Percentiles rank a stretch among this genome's conserved stretches.
phyloP scores from a whole-genome alignment of 441 rosid species.

The Oxalis stricta region DNA sequence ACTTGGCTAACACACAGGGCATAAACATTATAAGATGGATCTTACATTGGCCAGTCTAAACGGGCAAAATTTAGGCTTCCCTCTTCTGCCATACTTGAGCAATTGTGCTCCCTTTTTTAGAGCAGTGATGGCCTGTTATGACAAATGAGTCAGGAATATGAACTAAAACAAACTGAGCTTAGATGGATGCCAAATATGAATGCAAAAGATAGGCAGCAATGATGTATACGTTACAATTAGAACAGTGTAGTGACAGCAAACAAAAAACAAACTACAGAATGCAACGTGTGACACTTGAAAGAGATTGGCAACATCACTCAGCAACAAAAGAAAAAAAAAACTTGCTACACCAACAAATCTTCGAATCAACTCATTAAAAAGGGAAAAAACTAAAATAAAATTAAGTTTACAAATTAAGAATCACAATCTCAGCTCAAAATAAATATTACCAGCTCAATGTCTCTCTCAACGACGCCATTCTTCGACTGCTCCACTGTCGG shows the following conservation, averaged over 20 bases:
- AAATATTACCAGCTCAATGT: slow-evolving; percentile 61
- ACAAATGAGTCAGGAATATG: slow-evolving; percentile 6
- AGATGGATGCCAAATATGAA: slow-evolving; percentile 1
- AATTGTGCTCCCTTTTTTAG: slow-evolving; percentile 67
- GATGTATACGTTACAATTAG: not conserved
- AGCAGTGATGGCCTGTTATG: slow-evolving; percentile 54
- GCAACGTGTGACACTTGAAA: too few relatives aligned
- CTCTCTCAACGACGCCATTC: too few relatives aligned
- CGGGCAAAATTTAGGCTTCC: slow-evolving; percentile 76
- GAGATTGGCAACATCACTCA: too few relatives aligned
- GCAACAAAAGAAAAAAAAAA: too few relatives aligned
- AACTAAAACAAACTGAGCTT: not conserved
- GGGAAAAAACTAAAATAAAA: not conserved
- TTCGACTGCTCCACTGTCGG: too few relatives aligned
- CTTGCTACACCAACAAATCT: too few relatives aligned
- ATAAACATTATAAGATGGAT: not conserved
- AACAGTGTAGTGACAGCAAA: not conserved
- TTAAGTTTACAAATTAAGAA: not conserved
- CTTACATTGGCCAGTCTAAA: slow-evolving; percentile 71
- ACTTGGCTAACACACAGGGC: not conserved
- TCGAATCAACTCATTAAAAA: not conserved
- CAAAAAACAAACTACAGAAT: too few relatives aligned
- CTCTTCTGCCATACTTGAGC: slow-evolving; percentile 71
- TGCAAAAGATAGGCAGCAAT: not conserved
- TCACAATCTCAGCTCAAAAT: too few relatives aligned